Conservation (phyloP, 2,329 filamentous ascomycete genomes). For the Cryphonectria parasitica region DNA sequence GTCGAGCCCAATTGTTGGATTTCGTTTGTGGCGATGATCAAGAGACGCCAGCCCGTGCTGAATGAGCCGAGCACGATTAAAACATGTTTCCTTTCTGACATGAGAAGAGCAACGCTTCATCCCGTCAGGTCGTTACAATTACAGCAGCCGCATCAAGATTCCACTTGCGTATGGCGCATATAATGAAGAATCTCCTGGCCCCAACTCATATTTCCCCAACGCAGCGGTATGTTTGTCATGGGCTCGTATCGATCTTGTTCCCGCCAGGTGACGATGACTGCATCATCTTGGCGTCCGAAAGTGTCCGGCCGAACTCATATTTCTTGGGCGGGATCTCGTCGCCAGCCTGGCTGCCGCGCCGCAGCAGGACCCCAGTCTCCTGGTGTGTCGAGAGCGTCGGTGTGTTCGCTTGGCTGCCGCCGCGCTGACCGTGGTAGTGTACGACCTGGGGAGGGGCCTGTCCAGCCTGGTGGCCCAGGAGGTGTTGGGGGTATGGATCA, state of each 20-base stretch:
- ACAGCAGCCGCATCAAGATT: conserved; percentile 16
- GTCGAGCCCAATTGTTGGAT: not conserved
- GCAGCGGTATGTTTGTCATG: conserved; percentile 17
- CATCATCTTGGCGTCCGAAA: conserved; percentile 43
- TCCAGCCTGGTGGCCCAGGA: conserved; percentile 64
- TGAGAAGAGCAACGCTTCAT: conserved; percentile 24
- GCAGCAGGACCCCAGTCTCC: conserved; percentile 47
- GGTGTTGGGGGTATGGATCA: conserved; percentile 68
- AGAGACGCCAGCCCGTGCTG: conserved; percentile 23
- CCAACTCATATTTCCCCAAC: not conserved
- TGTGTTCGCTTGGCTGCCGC: conserved; percentile 69
- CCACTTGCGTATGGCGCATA: not conserved
- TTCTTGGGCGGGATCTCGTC: conserved; percentile 38
- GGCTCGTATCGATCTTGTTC: conserved; percentile 32
- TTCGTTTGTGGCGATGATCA: conserved; percentile 10
- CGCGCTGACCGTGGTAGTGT: conserved; percentile 69
- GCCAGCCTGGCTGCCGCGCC: conserved; percentile 55
- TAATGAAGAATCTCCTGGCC: too few relatives aligned
- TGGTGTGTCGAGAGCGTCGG: conserved; percentile 60
- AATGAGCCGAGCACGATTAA: conserved; percentile 14
- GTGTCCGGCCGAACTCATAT: conserved; percentile 45
- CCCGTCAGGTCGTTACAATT: conserved; percentile 28
- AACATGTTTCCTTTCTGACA: conserved; percentile 15
- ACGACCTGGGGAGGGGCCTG: conserved; percentile 68
- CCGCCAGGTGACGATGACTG: conserved; percentile 34